These are phyloP conservation scores for Tolypocladium cylindrosporum DNA, from an alignment of 2,329 filamentous ascomycete species.

Conservation along the genomic window DNA sequence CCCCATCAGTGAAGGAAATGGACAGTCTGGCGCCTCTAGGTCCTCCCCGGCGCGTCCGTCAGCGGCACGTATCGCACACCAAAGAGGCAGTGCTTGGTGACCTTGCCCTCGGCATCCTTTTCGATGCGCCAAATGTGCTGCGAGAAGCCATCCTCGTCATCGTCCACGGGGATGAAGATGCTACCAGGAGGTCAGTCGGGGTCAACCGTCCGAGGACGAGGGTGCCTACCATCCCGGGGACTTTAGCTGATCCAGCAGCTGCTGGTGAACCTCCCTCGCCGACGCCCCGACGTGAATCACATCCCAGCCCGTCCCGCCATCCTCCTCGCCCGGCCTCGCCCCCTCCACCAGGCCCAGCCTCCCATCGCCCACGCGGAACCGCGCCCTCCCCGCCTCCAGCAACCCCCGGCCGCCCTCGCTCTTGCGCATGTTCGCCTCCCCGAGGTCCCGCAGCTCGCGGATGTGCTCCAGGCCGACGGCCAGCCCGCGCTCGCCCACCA, in stretches of 20 bases:
- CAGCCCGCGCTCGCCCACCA: conserved; percentile 43
- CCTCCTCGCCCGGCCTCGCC: conserved; percentile 31
- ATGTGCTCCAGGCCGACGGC: conserved; percentile 74
- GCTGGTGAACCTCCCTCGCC: conserved; percentile 60
- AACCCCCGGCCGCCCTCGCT: conserved; percentile 47
- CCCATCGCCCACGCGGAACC: conserved; percentile 69
- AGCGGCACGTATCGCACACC: conserved; percentile 70
- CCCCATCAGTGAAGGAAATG: neutral
- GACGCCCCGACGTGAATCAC: conserved; percentile 93
- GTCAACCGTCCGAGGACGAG: too few species aligned
- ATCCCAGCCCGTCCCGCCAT: conserved; percentile 58
- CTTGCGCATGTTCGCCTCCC: conserved; percentile 56
- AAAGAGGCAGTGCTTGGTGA: conserved; percentile 53
- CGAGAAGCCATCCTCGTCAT: conserved; percentile 29
- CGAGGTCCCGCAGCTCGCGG: conserved; percentile 48
- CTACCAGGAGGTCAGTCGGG: conserved; percentile 18
- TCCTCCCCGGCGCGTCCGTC: conserved; percentile 50
- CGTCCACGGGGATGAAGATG: conserved; percentile 69
- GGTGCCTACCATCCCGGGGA: conserved; percentile 54
- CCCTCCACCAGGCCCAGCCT: conserved; percentile 49
- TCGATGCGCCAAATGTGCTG: conserved; percentile 69
- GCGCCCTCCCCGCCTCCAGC: conserved; percentile 53
- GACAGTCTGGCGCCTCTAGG: neutral
- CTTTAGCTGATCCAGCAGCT: conserved; percentile 67
- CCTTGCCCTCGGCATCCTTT: conserved; percentile 54